phyloP scores from a whole-genome alignment of 2,329 filamentous ascomycete species.

The Sporothrix pseudoabietina region DNA sequence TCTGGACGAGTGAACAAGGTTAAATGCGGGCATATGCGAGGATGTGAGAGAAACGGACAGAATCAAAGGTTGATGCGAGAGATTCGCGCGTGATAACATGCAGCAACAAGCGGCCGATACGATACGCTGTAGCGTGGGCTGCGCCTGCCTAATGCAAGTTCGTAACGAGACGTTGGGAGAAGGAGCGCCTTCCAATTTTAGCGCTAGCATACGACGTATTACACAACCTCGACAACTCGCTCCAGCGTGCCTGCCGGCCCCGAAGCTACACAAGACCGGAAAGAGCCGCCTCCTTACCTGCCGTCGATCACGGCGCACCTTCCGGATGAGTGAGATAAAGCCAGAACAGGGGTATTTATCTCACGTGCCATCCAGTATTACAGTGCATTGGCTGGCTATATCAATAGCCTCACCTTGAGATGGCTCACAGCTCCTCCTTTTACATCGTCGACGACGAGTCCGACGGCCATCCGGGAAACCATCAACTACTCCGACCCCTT shows the following conservation, averaged over 20 bases:
- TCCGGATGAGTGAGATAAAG: not conserved
- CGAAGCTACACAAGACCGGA: slow-evolving; percentile 4
- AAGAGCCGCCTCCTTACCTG: not conserved
- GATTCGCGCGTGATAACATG: slow-evolving; percentile 20
- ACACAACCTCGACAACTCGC: not conserved
- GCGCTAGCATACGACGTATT: not conserved
- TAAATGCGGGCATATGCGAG: not conserved
- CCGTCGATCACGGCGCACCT: not conserved
- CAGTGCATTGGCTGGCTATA: not conserved
- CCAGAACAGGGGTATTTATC: not conserved
- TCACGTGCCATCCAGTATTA: not conserved
- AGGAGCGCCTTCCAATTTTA: not conserved
- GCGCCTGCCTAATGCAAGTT: not conserved
- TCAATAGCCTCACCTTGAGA: not conserved
- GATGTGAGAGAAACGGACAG: not conserved
- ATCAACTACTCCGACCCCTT: not conserved
- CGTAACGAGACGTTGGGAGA: not conserved
- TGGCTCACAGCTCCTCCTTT: not conserved
- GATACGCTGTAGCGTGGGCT: not conserved
- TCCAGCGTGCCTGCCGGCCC: not conserved
- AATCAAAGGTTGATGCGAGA: slow-evolving; percentile 6
- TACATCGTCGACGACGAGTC: not conserved
- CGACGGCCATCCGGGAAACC: not conserved
- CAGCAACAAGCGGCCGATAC: not conserved
- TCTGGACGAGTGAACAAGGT: not conserved